A percentile compares a stretch with the other conserved stretches of the same genome.
Evolutionary conservation across 2,329 filamentous ascomycete species (phyloP).

Genomic region (Penicillium sp.): DNA sequence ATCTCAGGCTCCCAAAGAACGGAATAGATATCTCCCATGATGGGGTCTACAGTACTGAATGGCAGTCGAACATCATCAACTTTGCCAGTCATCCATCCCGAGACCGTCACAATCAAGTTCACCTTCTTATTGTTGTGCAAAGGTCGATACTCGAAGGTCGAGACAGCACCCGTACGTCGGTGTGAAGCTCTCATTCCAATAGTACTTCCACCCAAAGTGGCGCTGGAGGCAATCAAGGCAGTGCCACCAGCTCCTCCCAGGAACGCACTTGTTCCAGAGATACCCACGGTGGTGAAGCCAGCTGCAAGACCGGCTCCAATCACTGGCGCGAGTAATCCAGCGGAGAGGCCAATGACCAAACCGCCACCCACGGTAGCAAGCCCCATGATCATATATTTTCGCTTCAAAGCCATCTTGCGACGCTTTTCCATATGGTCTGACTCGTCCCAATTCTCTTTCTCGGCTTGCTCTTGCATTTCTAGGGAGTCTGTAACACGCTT

Average conservation of each 20-base stretch:
- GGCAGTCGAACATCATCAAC: slow-evolving; percentile 94
- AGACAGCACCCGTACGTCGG: slow-evolving; percentile 84
- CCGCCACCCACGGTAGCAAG: slow-evolving; percentile 93
- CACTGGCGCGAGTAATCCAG: slow-evolving; percentile 85
- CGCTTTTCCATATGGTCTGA: slow-evolving; percentile 88
- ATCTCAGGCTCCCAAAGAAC: slow-evolving; percentile 98
- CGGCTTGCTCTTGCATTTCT: slow-evolving; percentile 94
- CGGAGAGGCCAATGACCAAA: slow-evolving; percentile 91
- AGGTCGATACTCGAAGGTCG: slow-evolving; percentile 94
- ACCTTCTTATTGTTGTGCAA: slow-evolving; percentile 97
- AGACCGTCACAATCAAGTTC: slow-evolving; percentile 91
- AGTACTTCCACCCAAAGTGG: slow-evolving; percentile 80
- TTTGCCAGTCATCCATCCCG: slow-evolving; percentile 98
- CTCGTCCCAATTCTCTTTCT: slow-evolving; percentile 98
- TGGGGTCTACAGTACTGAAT: slow-evolving; percentile 91
- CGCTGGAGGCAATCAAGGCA: slow-evolving; percentile 88
- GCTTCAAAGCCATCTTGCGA: slow-evolving; percentile 77
- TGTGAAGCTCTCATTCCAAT: slow-evolving; percentile 86
- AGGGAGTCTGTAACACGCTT: slow-evolving; percentile 95
- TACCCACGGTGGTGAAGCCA: slow-evolving; percentile 92
- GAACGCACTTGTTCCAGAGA: slow-evolving; percentile 84
- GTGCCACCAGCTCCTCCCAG: slow-evolving; percentile 89
- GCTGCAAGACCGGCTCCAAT: slow-evolving; percentile 93
- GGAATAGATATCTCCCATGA: slow-evolving; percentile 98
- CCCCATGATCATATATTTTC: slow-evolving; percentile 91